Percentiles rank a stretch among this genome's conserved stretches.
phyloP scores from a whole-genome alignment of 2,329 filamentous ascomycete genomes.

The Aspergillus hortae region DNA sequence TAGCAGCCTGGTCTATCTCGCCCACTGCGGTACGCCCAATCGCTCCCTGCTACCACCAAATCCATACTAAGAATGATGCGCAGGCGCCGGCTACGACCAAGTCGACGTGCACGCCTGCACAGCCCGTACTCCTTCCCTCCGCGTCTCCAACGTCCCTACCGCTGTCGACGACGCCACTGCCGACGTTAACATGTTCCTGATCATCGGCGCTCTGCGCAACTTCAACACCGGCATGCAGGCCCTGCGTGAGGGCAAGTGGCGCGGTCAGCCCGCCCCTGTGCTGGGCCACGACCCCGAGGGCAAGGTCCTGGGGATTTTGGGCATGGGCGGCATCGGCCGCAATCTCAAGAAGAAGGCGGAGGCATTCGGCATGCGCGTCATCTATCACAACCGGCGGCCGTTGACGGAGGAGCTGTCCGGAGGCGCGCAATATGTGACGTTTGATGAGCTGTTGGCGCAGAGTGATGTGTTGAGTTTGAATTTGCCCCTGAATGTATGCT shows the following conservation, averaged over 20 bases:
- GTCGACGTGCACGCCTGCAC: conserved; percentile 71
- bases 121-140: conserved; percentile 54
- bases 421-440: conserved; percentile 52
- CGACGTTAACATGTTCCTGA: conserved; percentile 74
- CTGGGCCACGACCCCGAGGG: conserved; percentile 75
- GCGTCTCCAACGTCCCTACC: conserved; percentile 76
- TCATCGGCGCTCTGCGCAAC: conserved; percentile 74
- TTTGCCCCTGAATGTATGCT: conserved; percentile 71
- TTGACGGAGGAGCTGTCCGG: conserved; percentile 51
- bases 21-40: conserved; percentile 35
- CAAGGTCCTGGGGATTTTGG: conserved; percentile 74
- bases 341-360: conserved; percentile 71
- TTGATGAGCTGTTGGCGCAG: conserved; percentile 66
- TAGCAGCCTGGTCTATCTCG: conserved; percentile 35
- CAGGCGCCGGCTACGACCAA: conserved; percentile 82
- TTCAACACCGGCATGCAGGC: conserved; percentile 64
- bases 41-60: not conserved
- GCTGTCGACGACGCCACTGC: conserved; percentile 81
- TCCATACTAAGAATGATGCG: not conserved
- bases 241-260: conserved; percentile 66
- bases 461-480: conserved; percentile 80
- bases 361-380: conserved; percentile 70
- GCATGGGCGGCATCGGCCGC: conserved; percentile 81
- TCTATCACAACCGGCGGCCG: conserved; percentile 69
- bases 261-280: conserved; percentile 52